Conservation (phyloP, 176 grass and related monocot genomes). For the Oryza nivara region DNA sequence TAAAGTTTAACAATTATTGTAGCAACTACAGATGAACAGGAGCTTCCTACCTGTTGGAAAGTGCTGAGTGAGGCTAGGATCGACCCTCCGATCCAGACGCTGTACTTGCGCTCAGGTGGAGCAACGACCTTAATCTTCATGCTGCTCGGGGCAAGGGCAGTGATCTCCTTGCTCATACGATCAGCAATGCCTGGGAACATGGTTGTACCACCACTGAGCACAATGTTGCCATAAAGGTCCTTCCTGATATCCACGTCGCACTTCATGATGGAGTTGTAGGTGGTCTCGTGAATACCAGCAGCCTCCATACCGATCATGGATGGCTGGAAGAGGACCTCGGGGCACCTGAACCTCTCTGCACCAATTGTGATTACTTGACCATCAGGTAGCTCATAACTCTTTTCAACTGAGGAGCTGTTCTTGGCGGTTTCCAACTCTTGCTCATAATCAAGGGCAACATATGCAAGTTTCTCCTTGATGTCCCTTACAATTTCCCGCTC, state of each 20-base stretch:
- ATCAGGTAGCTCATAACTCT: constrained; percentile 81
- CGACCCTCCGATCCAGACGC: constrained; percentile 81
- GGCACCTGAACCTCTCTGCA: constrained; percentile 78
- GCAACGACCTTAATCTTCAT: constrained; percentile 80
- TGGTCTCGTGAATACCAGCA: constrained; percentile 78
- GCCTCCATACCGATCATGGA: constrained; percentile 79
- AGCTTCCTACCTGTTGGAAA: constrained; percentile 61
- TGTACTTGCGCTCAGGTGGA: constrained; percentile 76
- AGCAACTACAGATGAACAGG: background rate
- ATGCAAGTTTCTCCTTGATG: constrained; percentile 82
- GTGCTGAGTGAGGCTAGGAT: constrained; percentile 81
- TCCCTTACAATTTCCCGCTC: constrained; percentile 82
- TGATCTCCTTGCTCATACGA: constrained; percentile 93
- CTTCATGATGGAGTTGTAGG: constrained; percentile 96
- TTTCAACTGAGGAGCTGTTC: constrained; percentile 74
- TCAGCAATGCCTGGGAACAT: constrained; percentile 86
- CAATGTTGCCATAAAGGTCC: constrained; percentile 75
- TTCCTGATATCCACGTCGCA: constrained; percentile 87
- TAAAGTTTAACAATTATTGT: background rate
- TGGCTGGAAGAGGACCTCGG: constrained; percentile 91
- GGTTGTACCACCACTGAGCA: constrained; percentile 82
- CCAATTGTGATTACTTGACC: constrained; percentile 79
- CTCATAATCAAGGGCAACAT: constrained; percentile 70
- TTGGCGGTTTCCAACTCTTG: constrained; percentile 76
- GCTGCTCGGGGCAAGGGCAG: constrained; percentile 63